A percentile compares a stretch with the other conserved stretches of the same genome.
phyloP scores from a whole-genome alignment of 768 basidiomycete species.

The Boletus rubropictus region DNA sequence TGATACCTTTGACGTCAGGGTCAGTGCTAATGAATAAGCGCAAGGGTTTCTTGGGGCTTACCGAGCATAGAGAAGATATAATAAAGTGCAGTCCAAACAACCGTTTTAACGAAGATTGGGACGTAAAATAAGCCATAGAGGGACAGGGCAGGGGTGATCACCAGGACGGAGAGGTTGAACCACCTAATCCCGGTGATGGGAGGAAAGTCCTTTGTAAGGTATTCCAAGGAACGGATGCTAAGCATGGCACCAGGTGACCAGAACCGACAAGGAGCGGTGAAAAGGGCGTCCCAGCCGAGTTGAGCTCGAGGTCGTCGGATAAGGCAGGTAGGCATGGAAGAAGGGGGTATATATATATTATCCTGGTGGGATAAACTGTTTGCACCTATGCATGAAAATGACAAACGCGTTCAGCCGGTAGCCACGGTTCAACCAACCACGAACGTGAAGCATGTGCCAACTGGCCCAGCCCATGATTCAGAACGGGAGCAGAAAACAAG shows the following conservation, averaged over 20 bases:
- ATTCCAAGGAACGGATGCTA: conserved; percentile 4
- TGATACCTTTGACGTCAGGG: conserved; percentile 38
- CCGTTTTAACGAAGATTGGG: conserved; percentile 45
- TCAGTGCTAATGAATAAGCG: conserved; percentile 12
- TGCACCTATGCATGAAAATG: conserved; percentile 14
- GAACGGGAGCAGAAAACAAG: conserved; percentile 15
- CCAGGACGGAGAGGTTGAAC: conserved; percentile 71
- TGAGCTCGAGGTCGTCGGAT: conserved; percentile 12
- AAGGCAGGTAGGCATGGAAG: conserved; percentile 11
- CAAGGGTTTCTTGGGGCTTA: conserved; percentile 25
- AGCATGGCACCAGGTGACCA: conserved; percentile 10
- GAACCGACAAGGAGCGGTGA: neutral
- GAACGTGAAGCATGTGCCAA: conserved; percentile 7
- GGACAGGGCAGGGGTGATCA: conserved; percentile 64
- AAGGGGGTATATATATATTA: conserved; percentile 24
- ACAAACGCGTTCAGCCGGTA: conserved; percentile 18
- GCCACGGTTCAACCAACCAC: conserved; percentile 15
- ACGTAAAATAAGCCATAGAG: conserved; percentile 60
- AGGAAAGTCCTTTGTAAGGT: conserved; percentile 35
- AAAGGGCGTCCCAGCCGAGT: neutral
- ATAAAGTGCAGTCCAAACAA: conserved; percentile 58
- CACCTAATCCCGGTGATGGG: conserved; percentile 55
- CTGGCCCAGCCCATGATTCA: conserved; percentile 6
- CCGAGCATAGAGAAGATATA: conserved; percentile 88
- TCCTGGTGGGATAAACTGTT: conserved; percentile 19